These are phyloP conservation scores for Aureobasidium sp. DNA, from an alignment of 2,329 filamentous ascomycete genomes.

Conservation along the genomic window DNA sequence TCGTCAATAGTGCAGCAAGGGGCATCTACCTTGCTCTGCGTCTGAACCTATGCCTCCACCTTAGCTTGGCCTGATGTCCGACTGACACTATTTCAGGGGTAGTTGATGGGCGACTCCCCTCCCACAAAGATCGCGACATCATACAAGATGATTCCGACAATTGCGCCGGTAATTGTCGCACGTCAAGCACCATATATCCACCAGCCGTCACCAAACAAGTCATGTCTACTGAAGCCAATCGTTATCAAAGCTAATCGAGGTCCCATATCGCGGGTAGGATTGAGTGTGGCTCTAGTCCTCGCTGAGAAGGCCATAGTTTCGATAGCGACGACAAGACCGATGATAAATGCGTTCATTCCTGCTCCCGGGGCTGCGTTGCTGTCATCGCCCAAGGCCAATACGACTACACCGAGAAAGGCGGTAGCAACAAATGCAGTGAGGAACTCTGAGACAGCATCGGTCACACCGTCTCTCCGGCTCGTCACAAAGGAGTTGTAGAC, in stretches of 20 bases:
- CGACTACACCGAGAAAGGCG: conserved; percentile 34
- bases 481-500: conserved; percentile 41
- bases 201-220: conserved; percentile 35
- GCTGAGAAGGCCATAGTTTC: conserved; percentile 38
- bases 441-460: conserved; percentile 41
- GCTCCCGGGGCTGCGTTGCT: conserved; percentile 35
- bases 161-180: conserved; percentile 36
- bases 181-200: conserved; percentile 43
- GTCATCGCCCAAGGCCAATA: conserved; percentile 34
- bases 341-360: conserved; percentile 46
- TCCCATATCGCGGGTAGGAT: conserved; percentile 45
- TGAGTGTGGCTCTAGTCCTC: conserved; percentile 44
- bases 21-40: background rate
- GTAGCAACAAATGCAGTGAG: conserved; percentile 44
- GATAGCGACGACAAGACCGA: conserved; percentile 38
- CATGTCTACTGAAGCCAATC: conserved; percentile 36
- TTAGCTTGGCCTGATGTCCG: conserved; percentile 20
- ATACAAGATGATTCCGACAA: conserved; percentile 42
- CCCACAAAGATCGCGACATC: conserved; percentile 44
- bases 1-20: background rate
- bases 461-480: conserved; percentile 35
- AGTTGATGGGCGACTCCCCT: conserved; percentile 47
- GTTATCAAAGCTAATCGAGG: conserved; percentile 41
- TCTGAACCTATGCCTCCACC: conserved; percentile 10
- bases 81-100: conserved; percentile 31